Base-by-base conservation (phyloP, 768 basidiomycete genomes). In the Mycena galopus region DNA sequence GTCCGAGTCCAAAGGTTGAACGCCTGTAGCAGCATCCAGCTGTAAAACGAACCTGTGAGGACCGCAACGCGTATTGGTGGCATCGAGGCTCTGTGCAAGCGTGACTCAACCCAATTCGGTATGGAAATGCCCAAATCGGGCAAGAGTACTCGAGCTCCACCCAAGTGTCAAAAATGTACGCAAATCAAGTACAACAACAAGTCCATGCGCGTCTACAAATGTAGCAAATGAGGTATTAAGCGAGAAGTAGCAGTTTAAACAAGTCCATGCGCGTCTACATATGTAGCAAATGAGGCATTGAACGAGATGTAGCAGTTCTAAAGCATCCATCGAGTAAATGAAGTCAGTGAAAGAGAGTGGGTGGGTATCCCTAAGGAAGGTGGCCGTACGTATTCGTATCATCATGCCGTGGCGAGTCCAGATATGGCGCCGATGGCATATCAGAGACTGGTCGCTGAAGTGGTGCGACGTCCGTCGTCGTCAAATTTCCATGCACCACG, bases 41-140 rank as follows among this genome's bases (percentile, higher is more conserved):
- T 19, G 44, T 27, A 55, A 30, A 57, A 67, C 72, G 29, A 70
- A 76, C 77, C 75, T 72, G 76, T 78, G 7, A 78, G 71, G 25
- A 78, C 73, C 42, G 74, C 77, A 58, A 76, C 76, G 47, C 73
- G 71, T 33, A 76, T 75, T 42, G 10, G 68, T 44, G 69, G 53
- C 73, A 74, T 74, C 30, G 60, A 30, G 35, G 51, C 17, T 17
- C 47, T 50, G 30, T 51, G 27, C 19, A n/a, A 14, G 61, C 16
- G 32, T 30, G 55, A 56, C 19, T 56, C 55, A 19, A 25, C 35
- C 37, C 11, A 61, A 27, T 44, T 19, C 6, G 58, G 58, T 2
- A 39, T 11, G 62, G n/a, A 35, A 37, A 59, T 59, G n/a, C n/a
- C 57, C 57, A 37, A 59, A 59, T 59, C 23, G 23, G 57, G 57